These are phyloP conservation scores for Fusarium hostae DNA, from an alignment of 2,329 filamentous ascomycete species.

Conservation along the genomic window DNA sequence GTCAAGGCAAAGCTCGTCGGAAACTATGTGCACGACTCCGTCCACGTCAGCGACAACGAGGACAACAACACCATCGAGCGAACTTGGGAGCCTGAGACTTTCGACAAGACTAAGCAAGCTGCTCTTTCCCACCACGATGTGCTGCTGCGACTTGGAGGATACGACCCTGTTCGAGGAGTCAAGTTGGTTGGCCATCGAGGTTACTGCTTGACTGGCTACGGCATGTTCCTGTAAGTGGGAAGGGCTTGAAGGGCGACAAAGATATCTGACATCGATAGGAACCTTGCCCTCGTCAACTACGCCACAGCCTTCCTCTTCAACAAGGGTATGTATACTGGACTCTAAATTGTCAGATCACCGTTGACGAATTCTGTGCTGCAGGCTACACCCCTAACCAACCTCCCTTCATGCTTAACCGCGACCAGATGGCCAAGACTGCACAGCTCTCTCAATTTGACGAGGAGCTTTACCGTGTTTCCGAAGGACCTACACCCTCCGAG, in stretches of 20 bases:
- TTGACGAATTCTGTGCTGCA: constrained; percentile 27
- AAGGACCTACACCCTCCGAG: constrained; percentile 83
- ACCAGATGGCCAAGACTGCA: constrained; percentile 97
- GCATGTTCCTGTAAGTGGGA: constrained; percentile 74
- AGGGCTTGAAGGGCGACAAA: background rate
- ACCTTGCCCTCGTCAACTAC: constrained; percentile 95
- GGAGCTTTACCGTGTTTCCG: constrained; percentile 96
- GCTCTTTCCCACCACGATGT: constrained; percentile 95
- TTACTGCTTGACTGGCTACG: constrained; percentile 91
- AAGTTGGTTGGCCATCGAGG: constrained; percentile 96
- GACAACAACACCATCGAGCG: constrained; percentile 84
- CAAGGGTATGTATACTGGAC: constrained; percentile 32
- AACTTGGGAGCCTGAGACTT: constrained; percentile 83
- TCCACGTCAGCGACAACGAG: constrained; percentile 86
- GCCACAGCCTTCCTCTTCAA: constrained; percentile 82
- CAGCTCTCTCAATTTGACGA: constrained; percentile 98
- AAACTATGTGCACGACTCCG: constrained; percentile 80
- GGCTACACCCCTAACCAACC: constrained; percentile 87
- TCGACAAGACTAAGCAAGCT: constrained; percentile 78
- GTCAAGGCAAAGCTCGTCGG: constrained; percentile 84
- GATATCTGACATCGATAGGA: constrained; percentile 52
- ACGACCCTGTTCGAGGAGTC: constrained; percentile 90
- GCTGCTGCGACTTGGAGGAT: constrained; percentile 85
- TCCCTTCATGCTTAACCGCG: constrained; percentile 93
- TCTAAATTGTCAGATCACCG: background rate